Evolutionary conservation across 768 basidiomycete species (phyloP), one percentile per base, ranked within the genome.

Genomic region (Coprinopsis strossmayeri): DNA sequence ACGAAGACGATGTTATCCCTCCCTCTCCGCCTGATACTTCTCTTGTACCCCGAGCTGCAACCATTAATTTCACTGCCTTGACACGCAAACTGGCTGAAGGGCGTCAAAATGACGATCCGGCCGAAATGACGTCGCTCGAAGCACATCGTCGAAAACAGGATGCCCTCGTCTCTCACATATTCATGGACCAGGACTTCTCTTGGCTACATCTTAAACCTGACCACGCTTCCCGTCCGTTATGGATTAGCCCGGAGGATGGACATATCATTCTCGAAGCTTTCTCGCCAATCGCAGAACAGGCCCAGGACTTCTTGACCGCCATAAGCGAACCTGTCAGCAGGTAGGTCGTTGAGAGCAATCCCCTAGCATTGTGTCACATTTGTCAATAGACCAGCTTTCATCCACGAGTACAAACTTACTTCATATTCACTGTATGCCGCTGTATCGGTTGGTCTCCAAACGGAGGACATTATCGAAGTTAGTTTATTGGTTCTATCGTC

Each of bases 391-490:
- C 96, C 96, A 45, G 84, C 91, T 41, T 92, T 95, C 69, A 94
- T 98, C 54, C 95, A 99, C 70, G 96, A 98, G 73, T 99, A 98
- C 77, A 92, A 95, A 69, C 81, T 99, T 62, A 98, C 95, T 49
- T 87, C 93, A 38, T 96, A 98, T 67, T 98, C 95, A 15, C 74
- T 99, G 13, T 98, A 99, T 66, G 96, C 96, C 52, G 96, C 96
- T 43, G 95, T 99, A 53, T 97, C 95, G 12, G 96, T 99, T 52
- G 96, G 96, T 24, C 72, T 99, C 24, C 91, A 98, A 64, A 98
- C 96, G 7, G 87, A 95, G 57, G 94, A 98, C 64, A 98, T 98
- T 58, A 96, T 98, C 65, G 92, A 94, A 74, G 95, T 97, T 57
- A 61, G 82, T 77, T 51, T 56, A 53, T 56, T 56, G 59, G 55